Base-by-base conservation (phyloP, 371 early-diverging fungal genomes). In the Paraphysoderma sedebokerense region DNA sequence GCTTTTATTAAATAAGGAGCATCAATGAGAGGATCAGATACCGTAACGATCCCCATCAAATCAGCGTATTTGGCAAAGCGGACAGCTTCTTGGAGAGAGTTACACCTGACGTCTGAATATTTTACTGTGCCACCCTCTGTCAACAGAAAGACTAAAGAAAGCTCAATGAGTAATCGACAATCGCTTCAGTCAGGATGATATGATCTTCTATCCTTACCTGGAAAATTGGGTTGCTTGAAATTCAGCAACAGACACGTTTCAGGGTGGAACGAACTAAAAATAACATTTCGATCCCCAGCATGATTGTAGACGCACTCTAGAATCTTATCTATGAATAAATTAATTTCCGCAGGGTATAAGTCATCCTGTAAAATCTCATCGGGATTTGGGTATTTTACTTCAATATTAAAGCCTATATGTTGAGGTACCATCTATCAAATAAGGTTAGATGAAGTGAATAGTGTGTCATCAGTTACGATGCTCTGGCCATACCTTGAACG, bases 181-280 rank as follows among this genome's bases (percentile, higher is more conserved):
- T n/a, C n/a, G n/a, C n/a, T n/a, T n/a, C n/a, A n/a, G n/a, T n/a
- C n/a, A n/a, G n/a, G n/a, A n/a, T n/a, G n/a, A n/a, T n/a, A n/a
- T n/a, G n/a, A n/a, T n/a, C n/a, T n/a, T n/a, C n/a, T n/a, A n/a
- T n/a, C n/a, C n/a, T n/a, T n/a, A n/a, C n/a, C n/a, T n/a, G n/a
- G n/a, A n/a, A n/a, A n/a, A n/a, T n/a, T 9, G 12, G 46, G 17
- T 47, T 66, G 67, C 48, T 95, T 96, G 53, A 85, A 61, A 26
- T 77, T 81, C 27, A 91, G 63, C 46, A 88, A 62, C 46, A 83
- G 62, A 51, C 85, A 86, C 32, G 81, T 75, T 39, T 92, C 93
- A 0, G 95, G 90, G 59, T 92, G 90, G 64, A 96, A 96, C 6
- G 86, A 82, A 0, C 92, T 88, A 58, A 96, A 92, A 45, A 89